Conservation (phyloP, 805 yeast species). For the Maudiozyma barnettii region DNA sequence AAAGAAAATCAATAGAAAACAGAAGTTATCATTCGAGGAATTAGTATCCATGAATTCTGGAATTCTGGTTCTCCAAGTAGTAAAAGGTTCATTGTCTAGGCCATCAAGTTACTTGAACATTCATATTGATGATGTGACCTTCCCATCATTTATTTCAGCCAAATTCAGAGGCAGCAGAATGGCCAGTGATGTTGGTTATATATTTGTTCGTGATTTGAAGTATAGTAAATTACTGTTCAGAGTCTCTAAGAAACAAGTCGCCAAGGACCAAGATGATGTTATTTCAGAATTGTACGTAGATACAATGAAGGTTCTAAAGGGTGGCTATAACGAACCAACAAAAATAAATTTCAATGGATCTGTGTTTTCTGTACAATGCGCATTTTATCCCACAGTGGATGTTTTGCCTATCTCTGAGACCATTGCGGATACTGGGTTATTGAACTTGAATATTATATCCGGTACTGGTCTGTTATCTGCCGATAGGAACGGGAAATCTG, state of each 20-base stretch:
- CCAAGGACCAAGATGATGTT: slow-evolving; percentile 40
- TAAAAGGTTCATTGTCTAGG: slow-evolving; percentile 40
- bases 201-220: slow-evolving; percentile 61
- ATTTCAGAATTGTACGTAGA: slow-evolving; percentile 39
- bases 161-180: slow-evolving; percentile 40
- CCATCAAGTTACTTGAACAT: slow-evolving; percentile 46
- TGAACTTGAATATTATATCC: slow-evolving; percentile 46
- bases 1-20: slow-evolving; percentile 29
- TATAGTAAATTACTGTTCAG: slow-evolving; percentile 51
- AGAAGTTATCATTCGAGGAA: slow-evolving; percentile 42
- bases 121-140: slow-evolving; percentile 53
- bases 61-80: slow-evolving; percentile 44
- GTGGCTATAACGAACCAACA: slow-evolving; percentile 39
- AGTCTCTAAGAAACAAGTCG: slow-evolving; percentile 43
- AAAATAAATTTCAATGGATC: slow-evolving; percentile 37
- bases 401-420: slow-evolving; percentile 50
- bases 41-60: slow-evolving; percentile 50
- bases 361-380: slow-evolving; percentile 40
- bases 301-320: slow-evolving; percentile 46
- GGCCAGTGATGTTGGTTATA: slow-evolving; percentile 42
- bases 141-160: slow-evolving; percentile 48
- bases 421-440: slow-evolving; percentile 56
- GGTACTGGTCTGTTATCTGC: slow-evolving; percentile 48
- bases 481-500: slow-evolving; percentile 69
- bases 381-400: slow-evolving; percentile 50